Conservation (phyloP, 306 rosid genomes). For the Boehmeria nivea region DNA sequence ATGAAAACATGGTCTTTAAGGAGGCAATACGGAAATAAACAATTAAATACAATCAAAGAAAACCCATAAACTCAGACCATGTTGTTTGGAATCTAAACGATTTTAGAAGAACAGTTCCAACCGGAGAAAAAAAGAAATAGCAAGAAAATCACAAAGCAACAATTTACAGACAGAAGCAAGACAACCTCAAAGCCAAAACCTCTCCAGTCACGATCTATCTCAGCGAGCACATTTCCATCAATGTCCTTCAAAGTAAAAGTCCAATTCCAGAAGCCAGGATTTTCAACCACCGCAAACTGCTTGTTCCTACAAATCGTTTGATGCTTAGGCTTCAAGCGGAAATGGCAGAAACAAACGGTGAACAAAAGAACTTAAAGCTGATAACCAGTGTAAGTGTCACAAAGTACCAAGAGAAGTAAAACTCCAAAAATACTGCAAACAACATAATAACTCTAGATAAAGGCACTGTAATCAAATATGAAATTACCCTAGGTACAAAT, state of each 20-base stretch:
- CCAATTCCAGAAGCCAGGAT: conserved; percentile 99
- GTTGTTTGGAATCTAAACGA: no score
- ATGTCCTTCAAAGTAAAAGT: conserved; percentile 83
- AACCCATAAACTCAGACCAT: neutral
- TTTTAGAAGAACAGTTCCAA: neutral
- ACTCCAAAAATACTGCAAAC: no score
- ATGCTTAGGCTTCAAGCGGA: conserved; percentile 19
- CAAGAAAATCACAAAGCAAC: conserved; percentile 70
- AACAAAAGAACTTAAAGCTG: conserved; percentile 7
- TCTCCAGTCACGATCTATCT: conserved; percentile 96
- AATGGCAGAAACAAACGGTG: neutral
- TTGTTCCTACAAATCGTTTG: conserved; percentile 46
- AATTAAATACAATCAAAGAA: neutral
- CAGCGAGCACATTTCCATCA: conserved; percentile 73
- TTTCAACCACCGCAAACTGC: conserved; percentile 93
- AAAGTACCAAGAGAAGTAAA: no score
- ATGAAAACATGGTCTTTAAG: neutral
- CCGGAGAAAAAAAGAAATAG: neutral
- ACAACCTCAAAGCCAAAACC: conserved; percentile 97
- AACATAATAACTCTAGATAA: no score
- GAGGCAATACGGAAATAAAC: neutral
- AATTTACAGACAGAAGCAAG: conserved; percentile 9
- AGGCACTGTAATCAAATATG: no score
- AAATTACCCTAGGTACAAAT: conserved; percentile 89
- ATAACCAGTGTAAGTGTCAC: no score